phyloP scores from a whole-genome alignment of 1,139 yeast genomes.

The Protomyces inundatus region DNA sequence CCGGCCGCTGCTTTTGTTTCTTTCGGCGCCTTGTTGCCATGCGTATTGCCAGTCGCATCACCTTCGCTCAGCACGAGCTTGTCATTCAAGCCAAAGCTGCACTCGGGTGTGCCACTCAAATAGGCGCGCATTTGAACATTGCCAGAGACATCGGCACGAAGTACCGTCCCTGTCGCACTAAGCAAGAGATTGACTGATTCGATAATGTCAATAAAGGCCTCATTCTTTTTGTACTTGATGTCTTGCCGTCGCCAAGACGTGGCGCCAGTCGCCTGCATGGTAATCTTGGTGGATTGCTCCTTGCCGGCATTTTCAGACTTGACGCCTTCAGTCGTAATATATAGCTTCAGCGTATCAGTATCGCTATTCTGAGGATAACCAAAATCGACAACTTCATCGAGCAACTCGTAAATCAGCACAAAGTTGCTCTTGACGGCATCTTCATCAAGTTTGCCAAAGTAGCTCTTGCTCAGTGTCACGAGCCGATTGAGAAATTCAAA shows the following conservation, averaged over 20 bases:
- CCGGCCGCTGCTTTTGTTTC: conserved; percentile 44
- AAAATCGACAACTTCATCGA: conserved; percentile 68
- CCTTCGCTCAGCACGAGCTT: conserved; percentile 36
- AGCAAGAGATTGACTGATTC: conserved; percentile 71
- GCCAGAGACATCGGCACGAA: conserved; percentile 75
- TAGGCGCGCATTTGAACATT: conserved; percentile 65
- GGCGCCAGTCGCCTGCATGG: conserved; percentile 44
- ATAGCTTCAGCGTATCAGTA: conserved; percentile 43
- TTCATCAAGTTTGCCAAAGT: conserved; percentile 45
- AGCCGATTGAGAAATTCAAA: conserved; percentile 72
- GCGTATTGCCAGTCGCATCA: conserved; percentile 20
- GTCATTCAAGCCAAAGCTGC: conserved; percentile 61
- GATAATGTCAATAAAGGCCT: conserved; percentile 67
- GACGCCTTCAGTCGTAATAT: conserved; percentile 40
- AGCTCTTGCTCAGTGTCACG: conserved; percentile 42
- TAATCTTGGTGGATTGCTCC: conserved; percentile 38
- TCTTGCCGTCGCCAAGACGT: conserved; percentile 69
- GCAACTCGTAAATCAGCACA: conserved; percentile 61
- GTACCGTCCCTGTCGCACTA: conserved; percentile 47
- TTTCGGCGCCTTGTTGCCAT: conserved; percentile 27
- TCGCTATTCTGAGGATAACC: conserved; percentile 81
- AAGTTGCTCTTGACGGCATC: conserved; percentile 55
- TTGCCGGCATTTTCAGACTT: conserved; percentile 29
- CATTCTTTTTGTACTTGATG: conserved; percentile 75
- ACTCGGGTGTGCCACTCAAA: conserved; percentile 70